Base-by-base conservation (phyloP, 228 moss, liverwort and hornwort genomes). In the Sphagnum magellanicum region DNA sequence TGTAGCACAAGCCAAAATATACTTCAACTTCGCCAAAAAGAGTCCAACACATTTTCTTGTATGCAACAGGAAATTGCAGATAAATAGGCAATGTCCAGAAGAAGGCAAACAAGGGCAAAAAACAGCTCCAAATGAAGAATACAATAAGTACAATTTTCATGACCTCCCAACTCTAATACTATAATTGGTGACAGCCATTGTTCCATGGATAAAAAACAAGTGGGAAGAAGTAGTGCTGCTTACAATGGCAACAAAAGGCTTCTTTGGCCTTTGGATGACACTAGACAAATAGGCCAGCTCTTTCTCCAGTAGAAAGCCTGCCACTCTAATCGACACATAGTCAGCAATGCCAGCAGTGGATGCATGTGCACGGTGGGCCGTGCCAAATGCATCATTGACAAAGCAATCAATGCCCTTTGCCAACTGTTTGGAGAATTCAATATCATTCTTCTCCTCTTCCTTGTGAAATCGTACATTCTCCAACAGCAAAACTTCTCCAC, bases 391-490 rank as follows among this genome's bases (percentile, higher is more conserved):
- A 79, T 97, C 91, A 53, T 97, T 97, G 57, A 97, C 90, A 51
- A 86, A 97, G 72, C 72, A 73, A 68, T 91, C 91, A 52, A 93
- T 81, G 49, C 83, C 81, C 69, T 81, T 83, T 11, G 93, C 68
- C 63, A 97, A 67, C 79, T 97, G 81, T 78, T 91, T 87, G 5
- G 97, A 91, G 67, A 91, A 91, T 8, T 74, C 83, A 47, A 82
- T 49, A 46, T 97, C 87, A 67, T 97, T 91, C 87, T 91, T 93
- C 87, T 97, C 93, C 71, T 97, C 97, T 71, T 97, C 97, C 85
- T 93, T 93, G 88, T 97, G 72, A 71, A 97, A 97, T 53, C 93
- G 82, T 12, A 93, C 97, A 65, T 97, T 97, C 81, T 93, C 93
- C 69, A 97, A 59, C 60, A 97, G 79, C 65, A 97, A 74, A 32